Percentiles rank a stretch among this genome's conserved stretches.
Evolutionary conservation across 164 flowering plant genomes (phyloP).

Genomic region (Brasenia schreberi): DNA sequence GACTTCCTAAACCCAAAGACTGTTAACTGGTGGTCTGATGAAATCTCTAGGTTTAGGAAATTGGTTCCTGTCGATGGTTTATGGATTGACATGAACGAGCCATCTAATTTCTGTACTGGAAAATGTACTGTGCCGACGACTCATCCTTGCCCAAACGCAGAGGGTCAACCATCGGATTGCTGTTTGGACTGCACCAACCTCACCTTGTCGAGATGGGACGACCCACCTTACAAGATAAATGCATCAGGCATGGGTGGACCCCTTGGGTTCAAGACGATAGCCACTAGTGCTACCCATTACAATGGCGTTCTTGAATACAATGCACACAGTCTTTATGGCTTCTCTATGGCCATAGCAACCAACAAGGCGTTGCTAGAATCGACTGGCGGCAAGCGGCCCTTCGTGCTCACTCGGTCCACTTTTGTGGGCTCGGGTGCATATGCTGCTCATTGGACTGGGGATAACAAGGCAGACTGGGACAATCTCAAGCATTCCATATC

Average conservation of each 20-base stretch:
- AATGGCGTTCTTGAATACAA: slow-evolving; percentile 79
- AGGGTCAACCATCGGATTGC: slow-evolving; percentile 73
- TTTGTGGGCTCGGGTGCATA: slow-evolving; percentile 83
- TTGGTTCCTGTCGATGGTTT: slow-evolving; percentile 90
- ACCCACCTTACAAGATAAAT: slow-evolving; percentile 95
- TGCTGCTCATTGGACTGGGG: slow-evolving; percentile 96
- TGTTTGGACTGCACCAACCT: slow-evolving; percentile 92
- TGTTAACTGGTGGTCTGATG: slow-evolving; percentile 77
- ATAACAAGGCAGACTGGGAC: slow-evolving; percentile 72
- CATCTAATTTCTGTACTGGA: slow-evolving; percentile 82
- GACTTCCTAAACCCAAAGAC: slow-evolving; percentile 83
- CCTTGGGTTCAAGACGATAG: slow-evolving; percentile 77
- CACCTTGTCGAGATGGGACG: slow-evolving; percentile 77
- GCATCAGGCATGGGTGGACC: slow-evolving; percentile 57
- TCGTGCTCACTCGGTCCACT: slow-evolving; percentile 72
- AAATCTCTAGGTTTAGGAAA: slow-evolving; percentile 56
- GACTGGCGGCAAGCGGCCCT: slow-evolving; percentile 67
- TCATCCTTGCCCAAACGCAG: slow-evolving; percentile 48
- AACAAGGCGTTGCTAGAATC: slow-evolving; percentile 52
- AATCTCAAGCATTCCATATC: slow-evolving; percentile 58
- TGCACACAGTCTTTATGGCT: slow-evolving; percentile 90
- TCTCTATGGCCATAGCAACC: slow-evolving; percentile 70
- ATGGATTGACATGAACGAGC: slow-evolving; percentile 98
- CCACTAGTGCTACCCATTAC: slow-evolving; percentile 86
- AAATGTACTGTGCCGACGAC: slow-evolving; percentile 54